Base-by-base conservation (phyloP, 192 early-diverging fungal species). In the Coemansia furcata region DNA sequence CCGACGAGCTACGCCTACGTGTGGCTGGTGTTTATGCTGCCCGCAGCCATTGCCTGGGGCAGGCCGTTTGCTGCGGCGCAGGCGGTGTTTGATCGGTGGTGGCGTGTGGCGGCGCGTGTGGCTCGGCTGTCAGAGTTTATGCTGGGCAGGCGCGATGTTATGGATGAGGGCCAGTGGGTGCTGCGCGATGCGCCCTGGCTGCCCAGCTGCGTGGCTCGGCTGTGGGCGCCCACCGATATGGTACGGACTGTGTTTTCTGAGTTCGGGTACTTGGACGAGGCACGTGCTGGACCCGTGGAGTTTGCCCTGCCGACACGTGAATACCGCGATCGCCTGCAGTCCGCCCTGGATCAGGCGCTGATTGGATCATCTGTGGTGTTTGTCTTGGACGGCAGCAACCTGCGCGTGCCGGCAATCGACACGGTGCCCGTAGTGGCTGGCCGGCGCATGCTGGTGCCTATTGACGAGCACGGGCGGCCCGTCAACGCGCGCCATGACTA, bases 361-460 rank as follows among this genome's bases (percentile, higher is more conserved):
- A 83, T 64, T 15, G 80, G 81, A 4, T 77, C 87, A 1, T 57
- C 68, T 12, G 85, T 87, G 10, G 72, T 62, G n/a, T 91, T 91
- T 71, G 78, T 74, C 33, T 84, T 83, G 6, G 82, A 88, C 71
- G 93, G 84, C 6, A 80, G 85, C 17, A 87, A 90, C 67, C 72
- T 93, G 65, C 87, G 96, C 19, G 96, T 90, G 4, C 97, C 97
- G 3, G 90, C 92, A 29, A 76, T 87, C 30, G 95, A 99, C 69
- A 88, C 87, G 6, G 86, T 97, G 17, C 88, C 93, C 26, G 86
- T 97, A 4, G 86, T 93, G 47, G 92, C 89, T 19, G 87, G 89
- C 12, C 84, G 90, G 4, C 74, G 84, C 37, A 94, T 98, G 87
- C 75, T 98, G 43, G 86, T 98, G 9, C 94, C 90, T 12, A 83